Evolutionary conservation across 768 basidiomycete genomes (phyloP).

Genomic region (Mycena amicta): DNA sequence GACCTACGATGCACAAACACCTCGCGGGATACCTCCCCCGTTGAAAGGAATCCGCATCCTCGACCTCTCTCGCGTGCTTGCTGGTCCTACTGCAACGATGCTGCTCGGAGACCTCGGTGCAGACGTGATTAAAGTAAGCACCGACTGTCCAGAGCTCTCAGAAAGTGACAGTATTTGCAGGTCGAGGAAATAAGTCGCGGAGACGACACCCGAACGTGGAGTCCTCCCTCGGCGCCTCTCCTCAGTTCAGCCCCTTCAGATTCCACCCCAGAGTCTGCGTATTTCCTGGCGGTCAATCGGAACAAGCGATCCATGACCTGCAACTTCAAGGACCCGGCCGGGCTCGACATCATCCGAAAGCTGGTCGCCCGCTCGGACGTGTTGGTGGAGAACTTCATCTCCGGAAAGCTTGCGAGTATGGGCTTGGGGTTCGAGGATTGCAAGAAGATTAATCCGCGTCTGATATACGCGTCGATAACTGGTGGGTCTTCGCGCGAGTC

Average conservation of each 20-base stretch:
- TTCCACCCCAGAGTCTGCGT: slow-evolving; percentile 81
- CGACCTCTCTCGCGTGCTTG: slow-evolving; percentile 87
- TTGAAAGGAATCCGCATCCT: slow-evolving; percentile 80
- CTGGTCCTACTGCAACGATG: slow-evolving; percentile 93
- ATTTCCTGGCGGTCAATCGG: slow-evolving; percentile 87
- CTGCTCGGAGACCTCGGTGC: slow-evolving; percentile 90
- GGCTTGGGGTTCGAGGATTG: slow-evolving; percentile 89
- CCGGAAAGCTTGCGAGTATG: slow-evolving; percentile 82
- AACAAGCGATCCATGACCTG: slow-evolving; percentile 90
- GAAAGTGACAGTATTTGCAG: background rate
- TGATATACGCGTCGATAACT: slow-evolving; percentile 90
- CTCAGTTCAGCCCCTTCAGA: slow-evolving; percentile 50
- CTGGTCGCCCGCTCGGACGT: slow-evolving; percentile 79
- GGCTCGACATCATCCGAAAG: slow-evolving; percentile 71
- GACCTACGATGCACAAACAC: slow-evolving; percentile 2
- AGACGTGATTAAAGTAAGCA: slow-evolving; percentile 75
- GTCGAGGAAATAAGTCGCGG: slow-evolving; percentile 80
- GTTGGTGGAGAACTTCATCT: slow-evolving; percentile 86
- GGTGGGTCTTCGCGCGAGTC: slow-evolving; percentile 46
- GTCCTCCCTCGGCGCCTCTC: slow-evolving; percentile 60
- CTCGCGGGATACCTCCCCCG: slow-evolving; percentile 69
- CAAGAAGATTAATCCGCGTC: slow-evolving; percentile 68
- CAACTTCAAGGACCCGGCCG: slow-evolving; percentile 81
- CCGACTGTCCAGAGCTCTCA: background rate
- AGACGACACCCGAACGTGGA: slow-evolving; percentile 86